Evolutionary conservation across 352 stramenopile genomes (phyloP), one percentile per base, ranked within the genome.

Genomic region (Pythium pyrilobum): DNA sequence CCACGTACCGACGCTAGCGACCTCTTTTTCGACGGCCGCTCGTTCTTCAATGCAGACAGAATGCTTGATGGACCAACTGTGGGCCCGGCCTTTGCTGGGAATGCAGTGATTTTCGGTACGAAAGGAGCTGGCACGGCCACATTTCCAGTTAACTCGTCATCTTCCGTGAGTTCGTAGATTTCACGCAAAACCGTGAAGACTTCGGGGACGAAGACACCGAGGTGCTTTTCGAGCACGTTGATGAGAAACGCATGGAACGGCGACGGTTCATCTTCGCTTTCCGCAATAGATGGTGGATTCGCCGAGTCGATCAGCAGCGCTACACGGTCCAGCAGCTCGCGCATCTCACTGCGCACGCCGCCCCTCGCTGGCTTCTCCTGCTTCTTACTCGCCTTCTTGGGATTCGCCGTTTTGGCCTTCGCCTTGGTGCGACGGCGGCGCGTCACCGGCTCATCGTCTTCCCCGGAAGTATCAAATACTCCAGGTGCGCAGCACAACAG

Each of bases 191-290:
- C 75, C 13, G 59, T 59, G 36, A 90, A 58, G 10, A 89, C 52
- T 21, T 72, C 52, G 4, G 81, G 80, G 4, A 88, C 11, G 9
- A 76, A 44, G 5, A 54, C 20, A 20, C 72, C 48, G 5, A 94
- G 64, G 45, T 61, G 68, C 3, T 56, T 61, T 23, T 71, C 62
- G 4, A 94, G 47, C 13, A 81, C 53, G 8, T 75, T 67, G 39
- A 82, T 44, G 5, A 94, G 43, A 27, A 92, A 88, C 12, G 74
- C 46, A 31, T 88, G 76, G 55, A 94, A 94, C 11, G 79, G 79
- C 23, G 84, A 87, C 12, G 66, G 74, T 16, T 64, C 62, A 29
- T 87, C 77, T 27, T 87, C 76, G 18, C 76, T 76, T 20, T 85
- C 81, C 15, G 59, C 73, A 44, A 89, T 70, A 16, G 74, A 85